phyloP scores from a whole-genome alignment of 805 yeast species.

The Kodamaea laetipori region DNA sequence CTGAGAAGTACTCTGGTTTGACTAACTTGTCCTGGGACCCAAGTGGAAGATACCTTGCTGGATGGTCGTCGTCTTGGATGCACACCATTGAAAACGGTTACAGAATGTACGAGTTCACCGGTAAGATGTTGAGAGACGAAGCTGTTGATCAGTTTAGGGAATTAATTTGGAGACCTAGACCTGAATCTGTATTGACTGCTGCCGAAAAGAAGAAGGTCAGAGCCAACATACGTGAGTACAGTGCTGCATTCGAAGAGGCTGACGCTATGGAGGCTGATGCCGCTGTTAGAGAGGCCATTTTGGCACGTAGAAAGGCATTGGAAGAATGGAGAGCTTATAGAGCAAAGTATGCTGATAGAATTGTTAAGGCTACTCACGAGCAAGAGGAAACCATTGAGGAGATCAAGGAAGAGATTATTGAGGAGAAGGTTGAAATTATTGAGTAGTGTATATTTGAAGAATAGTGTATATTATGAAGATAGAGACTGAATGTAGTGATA shows the following conservation, averaged over 20 bases:
- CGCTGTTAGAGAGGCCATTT: constrained; percentile 85
- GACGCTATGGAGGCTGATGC: constrained; percentile 96
- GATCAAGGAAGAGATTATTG: constrained; percentile 71
- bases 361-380: constrained; percentile 50
- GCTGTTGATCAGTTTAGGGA: constrained; percentile 80
- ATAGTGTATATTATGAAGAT: neutral
- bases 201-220: constrained; percentile 86
- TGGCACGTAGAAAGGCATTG: constrained; percentile 76
- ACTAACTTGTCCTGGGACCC: constrained; percentile 93
- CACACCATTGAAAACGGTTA: constrained; percentile 89
- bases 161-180: constrained; percentile 97
- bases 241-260: constrained; percentile 89
- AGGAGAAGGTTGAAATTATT: constrained; percentile 70
- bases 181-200: constrained; percentile 70
- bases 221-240: constrained; percentile 84
- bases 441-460: constrained; percentile 33
- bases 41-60: constrained; percentile 86
- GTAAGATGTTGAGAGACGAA: constrained; percentile 74
- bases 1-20: constrained; percentile 71
- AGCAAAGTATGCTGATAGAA: constrained; percentile 35
- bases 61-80: constrained; percentile 85
- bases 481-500: neutral
- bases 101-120: constrained; percentile 83
- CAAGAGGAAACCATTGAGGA: constrained; percentile 67
- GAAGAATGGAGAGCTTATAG: constrained; percentile 89